phyloP scores from a whole-genome alignment of 1,284 basidiomycete species.

The Cutaneotrichosporon cyanovorans region DNA sequence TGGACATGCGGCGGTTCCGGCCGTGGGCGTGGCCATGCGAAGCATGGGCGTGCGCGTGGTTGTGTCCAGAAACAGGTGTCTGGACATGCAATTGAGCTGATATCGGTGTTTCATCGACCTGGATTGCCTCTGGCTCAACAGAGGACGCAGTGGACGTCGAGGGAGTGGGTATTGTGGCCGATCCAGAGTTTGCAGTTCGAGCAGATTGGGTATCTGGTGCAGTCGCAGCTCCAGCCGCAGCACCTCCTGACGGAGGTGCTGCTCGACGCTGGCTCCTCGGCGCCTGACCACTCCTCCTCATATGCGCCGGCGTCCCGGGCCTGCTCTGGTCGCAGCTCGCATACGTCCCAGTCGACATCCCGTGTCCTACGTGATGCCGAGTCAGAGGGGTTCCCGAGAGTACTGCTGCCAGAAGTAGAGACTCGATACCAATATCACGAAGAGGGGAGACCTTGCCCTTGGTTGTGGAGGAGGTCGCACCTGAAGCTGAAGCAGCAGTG shows the following conservation, averaged over 20 bases:
- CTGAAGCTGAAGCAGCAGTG: conserved; percentile 5
- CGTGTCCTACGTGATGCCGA: conserved; percentile 45
- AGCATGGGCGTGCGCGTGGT: not conserved
- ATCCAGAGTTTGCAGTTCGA: too few relatives aligned
- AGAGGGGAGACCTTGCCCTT: not conserved
- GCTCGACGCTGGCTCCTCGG: conserved; percentile 24
- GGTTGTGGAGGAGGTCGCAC: not conserved
- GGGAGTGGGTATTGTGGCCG: too few relatives aligned
- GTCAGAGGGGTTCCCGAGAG: conserved; percentile 39
- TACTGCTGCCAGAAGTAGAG: conserved; percentile 41
- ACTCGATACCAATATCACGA: conserved; percentile 31
- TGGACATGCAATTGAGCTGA: too few relatives aligned
- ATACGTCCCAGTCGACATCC: conserved; percentile 37
- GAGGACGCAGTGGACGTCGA: too few relatives aligned
- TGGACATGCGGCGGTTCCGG: conserved; percentile 37
- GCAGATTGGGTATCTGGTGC: too few relatives aligned
- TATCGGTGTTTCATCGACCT: too few relatives aligned
- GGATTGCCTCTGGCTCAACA: too few relatives aligned
- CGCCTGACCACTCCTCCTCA: conserved; percentile 30
- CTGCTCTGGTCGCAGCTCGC: conserved; percentile 39
- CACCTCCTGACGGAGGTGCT: too few relatives aligned
- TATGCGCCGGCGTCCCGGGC: conserved; percentile 26
- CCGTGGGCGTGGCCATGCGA: not conserved
- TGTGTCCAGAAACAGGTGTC: not conserved
- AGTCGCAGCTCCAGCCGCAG: too few relatives aligned